Conservation (phyloP, 345 rosid genomes). For the Psidium friedrichsthalianum region DNA sequence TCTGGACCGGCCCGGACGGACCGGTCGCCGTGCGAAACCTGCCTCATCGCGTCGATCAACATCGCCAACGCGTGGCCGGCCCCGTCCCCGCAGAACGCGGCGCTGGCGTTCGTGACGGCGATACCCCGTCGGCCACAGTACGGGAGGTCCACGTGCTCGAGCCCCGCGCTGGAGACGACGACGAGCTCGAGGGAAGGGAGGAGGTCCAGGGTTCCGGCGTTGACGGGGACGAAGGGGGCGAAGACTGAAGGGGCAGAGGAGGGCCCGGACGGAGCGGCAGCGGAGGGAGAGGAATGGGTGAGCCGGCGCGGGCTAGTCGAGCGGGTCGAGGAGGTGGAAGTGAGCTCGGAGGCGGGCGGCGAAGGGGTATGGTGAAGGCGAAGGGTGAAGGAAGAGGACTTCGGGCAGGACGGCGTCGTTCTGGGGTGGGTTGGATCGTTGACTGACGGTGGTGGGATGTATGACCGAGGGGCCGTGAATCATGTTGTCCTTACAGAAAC, state of each 20-base stretch:
- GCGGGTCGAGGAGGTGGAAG: constrained; percentile 17
- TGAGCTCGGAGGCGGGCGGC: neutral
- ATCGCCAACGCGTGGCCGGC: constrained; percentile 31
- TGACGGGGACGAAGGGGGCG: constrained; percentile 6
- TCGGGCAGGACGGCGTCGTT: neutral
- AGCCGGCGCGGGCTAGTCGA: constrained; percentile 2
- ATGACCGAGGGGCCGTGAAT: neutral
- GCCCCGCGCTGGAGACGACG: constrained; percentile 25
- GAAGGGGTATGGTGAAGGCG: neutral
- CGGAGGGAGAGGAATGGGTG: constrained; percentile 10
- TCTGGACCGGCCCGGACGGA: constrained; percentile 11
- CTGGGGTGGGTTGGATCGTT: neutral
- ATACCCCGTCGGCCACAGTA: constrained; percentile 32
- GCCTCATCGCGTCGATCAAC: constrained; percentile 27
- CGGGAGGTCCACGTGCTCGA: constrained; percentile 28
- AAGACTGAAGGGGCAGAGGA: constrained; percentile 12
- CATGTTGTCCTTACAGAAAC: neutral
- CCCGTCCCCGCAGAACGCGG: constrained; percentile 26
- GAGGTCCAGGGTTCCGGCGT: constrained; percentile 11
- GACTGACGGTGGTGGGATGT: neutral
- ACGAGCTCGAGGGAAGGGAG: constrained; percentile 22
- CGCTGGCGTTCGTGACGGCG: constrained; percentile 21
- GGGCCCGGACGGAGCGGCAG: constrained; percentile 12
- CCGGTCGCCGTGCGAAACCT: constrained; percentile 18
- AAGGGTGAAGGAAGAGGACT: constrained; percentile 13